phyloP scores from a whole-genome alignment of 2,329 filamentous ascomycete genomes.

The Fusarium fracticaudum region DNA sequence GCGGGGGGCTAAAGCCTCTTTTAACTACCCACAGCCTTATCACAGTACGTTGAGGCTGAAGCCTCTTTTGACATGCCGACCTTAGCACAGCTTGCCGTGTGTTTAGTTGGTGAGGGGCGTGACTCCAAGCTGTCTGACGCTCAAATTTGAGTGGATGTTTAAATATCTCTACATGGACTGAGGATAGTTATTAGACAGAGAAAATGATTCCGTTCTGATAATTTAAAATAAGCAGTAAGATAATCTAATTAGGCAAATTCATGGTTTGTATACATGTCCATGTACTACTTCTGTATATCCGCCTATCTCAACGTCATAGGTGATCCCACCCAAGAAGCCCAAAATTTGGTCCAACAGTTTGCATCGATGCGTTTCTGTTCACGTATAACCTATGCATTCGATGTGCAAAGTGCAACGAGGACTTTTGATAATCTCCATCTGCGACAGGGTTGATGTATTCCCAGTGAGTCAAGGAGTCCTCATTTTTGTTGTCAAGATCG shows the following conservation, averaged over 20 bases:
- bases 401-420: not conserved
- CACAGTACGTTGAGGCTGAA: not conserved
- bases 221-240: rapidly evolving
- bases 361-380: rapidly evolving
- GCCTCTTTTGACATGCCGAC: not conserved
- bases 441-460: not conserved
- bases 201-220: no score
- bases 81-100: no score
- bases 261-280: no score
- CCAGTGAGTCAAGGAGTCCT: not conserved
- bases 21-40: no score
- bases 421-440: not conserved
- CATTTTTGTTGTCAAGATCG: not conserved
- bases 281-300: no score
- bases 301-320: not conserved
- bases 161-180: rapidly evolving
- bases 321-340: not conserved
- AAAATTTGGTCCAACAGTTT: rapidly evolving
- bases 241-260: no score
- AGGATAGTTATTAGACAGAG: no score
- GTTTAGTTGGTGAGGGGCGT: no score
- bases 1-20: no score
- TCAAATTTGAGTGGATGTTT: no score
- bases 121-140: no score
- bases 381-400: rapidly evolving